Percentiles rank a stretch among this genome's conserved stretches.
Evolutionary conservation across 192 early-diverging fungal species (phyloP).

Genomic region (Entomortierella chlamydospora): DNA sequence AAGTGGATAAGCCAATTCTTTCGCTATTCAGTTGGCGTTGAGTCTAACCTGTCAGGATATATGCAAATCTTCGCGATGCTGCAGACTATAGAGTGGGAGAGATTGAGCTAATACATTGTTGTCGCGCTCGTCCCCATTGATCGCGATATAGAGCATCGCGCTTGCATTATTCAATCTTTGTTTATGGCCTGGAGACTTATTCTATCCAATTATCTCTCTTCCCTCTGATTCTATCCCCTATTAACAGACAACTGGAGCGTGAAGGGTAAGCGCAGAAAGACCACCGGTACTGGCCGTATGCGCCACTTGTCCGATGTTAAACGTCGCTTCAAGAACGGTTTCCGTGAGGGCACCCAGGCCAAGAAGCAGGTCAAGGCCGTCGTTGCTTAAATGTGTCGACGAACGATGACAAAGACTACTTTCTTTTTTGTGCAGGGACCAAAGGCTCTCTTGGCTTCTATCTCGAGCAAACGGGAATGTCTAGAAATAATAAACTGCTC

Average conservation of each 20-base stretch:
- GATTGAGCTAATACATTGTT: too few relatives aligned
- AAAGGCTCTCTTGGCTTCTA: background rate
- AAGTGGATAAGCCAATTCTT: background rate
- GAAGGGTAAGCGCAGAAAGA: slow-evolving; percentile 98
- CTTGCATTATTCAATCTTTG: too few relatives aligned
- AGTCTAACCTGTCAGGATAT: background rate
- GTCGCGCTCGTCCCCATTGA: too few relatives aligned
- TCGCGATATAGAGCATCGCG: too few relatives aligned
- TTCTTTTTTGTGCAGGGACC: background rate
- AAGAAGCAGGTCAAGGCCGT: slow-evolving; percentile 55
- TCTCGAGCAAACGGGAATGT: slow-evolving; percentile 3
- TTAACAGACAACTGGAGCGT: slow-evolving; percentile 90
- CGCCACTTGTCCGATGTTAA: slow-evolving; percentile 92
- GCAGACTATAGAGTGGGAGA: background rate
- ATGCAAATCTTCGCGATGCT: background rate
- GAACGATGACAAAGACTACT: background rate
- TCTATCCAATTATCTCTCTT: background rate
- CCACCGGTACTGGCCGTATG: slow-evolving; percentile 99
- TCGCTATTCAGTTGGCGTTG: background rate
- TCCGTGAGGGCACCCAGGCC: slow-evolving; percentile 82
- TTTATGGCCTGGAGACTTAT: background rate
- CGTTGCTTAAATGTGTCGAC: slow-evolving; percentile 9
- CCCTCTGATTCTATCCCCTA: slow-evolving; percentile 26
- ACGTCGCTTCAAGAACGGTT: slow-evolving; percentile 96
- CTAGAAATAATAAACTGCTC: slow-evolving; percentile 1